A percentile compares a stretch with the other conserved stretches of the same genome.
phyloP scores from a whole-genome alignment of 345 rosid species.

The Kandelia obovata region DNA sequence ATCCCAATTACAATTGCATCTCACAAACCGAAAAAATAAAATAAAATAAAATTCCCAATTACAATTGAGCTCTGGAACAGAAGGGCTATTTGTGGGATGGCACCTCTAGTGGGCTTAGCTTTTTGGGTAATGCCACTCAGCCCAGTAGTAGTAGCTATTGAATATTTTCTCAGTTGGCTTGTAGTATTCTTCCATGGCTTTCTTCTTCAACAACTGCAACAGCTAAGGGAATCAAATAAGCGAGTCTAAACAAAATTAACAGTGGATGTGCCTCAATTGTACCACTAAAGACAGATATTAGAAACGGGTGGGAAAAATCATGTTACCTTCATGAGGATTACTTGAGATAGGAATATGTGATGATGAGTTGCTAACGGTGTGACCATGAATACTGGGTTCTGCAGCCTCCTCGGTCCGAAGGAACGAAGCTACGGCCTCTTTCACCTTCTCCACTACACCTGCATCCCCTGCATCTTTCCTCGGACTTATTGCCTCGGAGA shows the following conservation, averaged over 20 bases:
- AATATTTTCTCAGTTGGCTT: slow-evolving; percentile 44
- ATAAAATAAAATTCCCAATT: too few species aligned
- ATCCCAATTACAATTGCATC: too few species aligned
- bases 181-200: slow-evolving; percentile 56
- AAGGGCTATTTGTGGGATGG: too few species aligned
- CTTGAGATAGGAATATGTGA: slow-evolving; percentile 29
- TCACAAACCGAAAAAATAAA: too few species aligned
- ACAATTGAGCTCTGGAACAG: too few species aligned
- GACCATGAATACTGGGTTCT: slow-evolving; percentile 14
- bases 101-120: too few species aligned
- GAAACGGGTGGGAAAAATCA: not conserved
- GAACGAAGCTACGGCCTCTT: slow-evolving; percentile 46
- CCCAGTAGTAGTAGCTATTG: too few species aligned
- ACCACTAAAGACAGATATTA: not conserved
- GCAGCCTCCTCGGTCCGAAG: slow-evolving; percentile 31
- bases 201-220: slow-evolving; percentile 54
- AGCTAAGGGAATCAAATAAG: not conserved
- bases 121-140: too few species aligned
- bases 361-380: slow-evolving; percentile 19
- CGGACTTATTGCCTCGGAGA: slow-evolving; percentile 60
- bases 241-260: too few species aligned
- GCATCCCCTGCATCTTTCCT: slow-evolving; percentile 38
- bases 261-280: too few species aligned
- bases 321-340: slow-evolving; percentile 45
- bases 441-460: slow-evolving; percentile 44